Base-by-base conservation (phyloP, 164 flowering plant species). In the Platanus orientalis region DNA sequence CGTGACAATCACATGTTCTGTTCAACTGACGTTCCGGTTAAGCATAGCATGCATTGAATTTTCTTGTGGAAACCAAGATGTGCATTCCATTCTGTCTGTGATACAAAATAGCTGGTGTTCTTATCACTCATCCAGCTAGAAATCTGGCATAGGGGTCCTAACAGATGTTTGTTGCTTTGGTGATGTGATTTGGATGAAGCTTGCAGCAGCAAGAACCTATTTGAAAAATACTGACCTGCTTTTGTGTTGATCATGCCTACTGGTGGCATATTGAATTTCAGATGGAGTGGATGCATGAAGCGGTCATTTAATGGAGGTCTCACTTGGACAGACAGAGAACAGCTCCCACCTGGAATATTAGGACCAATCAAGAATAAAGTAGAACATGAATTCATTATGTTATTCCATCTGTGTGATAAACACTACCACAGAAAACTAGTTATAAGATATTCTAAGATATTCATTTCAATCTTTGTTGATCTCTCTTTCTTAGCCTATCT, bases 261-360 rank as follows among this genome's bases (percentile, higher is more conserved):
- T 23, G 16, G 45, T 67, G 25, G 32, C 7, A 42, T 29, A 20
- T 39, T 59, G 58, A 68, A 57, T 23, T 52, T 52, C 64, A 92
- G 98, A 67, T 93, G 97, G 98, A 90, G 90, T 72, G 98, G 98
- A 27, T 90, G 86, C 72, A 79, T 90, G 94, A 90, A 85, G 71
- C 76, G 97, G 52, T 93, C 98, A 53, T 77, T 72, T 66, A 88
- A 93, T 73, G 78, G 79, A 47, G 98, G 98, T 65, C 13, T 68
- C 32, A 87, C 91, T 56, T 93, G 98, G 98, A 72, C 82, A 16
- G 86, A 79, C 16, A 79, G 98, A 76, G 80, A 90, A 75, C 98
- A 93, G 68, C 96, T 88, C 67, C 98, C 98, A 72, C 94, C 98
- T 69, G 98, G 98, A 51, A 86, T 93, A 62, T 63, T 90, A 64